Conservation (phyloP, 495 filamentous ascomycete genomes). For the Lasiosphaeria ovina region DNA sequence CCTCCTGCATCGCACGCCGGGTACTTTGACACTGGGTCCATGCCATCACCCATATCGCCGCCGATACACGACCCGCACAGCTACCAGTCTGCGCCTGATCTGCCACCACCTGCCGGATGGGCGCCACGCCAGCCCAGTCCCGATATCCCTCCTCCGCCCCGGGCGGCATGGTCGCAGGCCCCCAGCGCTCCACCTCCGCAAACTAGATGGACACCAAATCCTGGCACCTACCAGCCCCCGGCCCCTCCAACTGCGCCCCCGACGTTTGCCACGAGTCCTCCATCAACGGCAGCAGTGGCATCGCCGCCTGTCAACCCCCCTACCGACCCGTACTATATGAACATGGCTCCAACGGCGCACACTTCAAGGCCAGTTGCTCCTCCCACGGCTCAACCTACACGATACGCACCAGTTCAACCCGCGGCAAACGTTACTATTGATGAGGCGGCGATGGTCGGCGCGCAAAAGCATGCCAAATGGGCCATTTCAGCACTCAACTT, state of each 20-base stretch:
- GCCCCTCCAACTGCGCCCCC: conserved; percentile 24
- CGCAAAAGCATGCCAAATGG: conserved; percentile 96
- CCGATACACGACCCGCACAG: conserved; percentile 19
- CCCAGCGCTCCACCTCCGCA: conserved; percentile 10
- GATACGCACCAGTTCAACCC: conserved; percentile 16
- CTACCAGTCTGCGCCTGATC: conserved; percentile 20
- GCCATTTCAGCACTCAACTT: conserved; percentile 96
- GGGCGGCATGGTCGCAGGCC: conserved; percentile 18
- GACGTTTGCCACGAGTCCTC: conserved; percentile 27
- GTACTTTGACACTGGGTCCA: conserved; percentile 24
- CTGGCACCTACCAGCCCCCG: conserved; percentile 14
- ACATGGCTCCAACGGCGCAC: conserved; percentile 20
- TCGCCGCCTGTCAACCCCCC: conserved; percentile 28
- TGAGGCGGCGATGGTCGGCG: conserved; percentile 70
- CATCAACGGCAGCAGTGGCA: conserved; percentile 27
- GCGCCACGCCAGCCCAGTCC: conserved; percentile 20
- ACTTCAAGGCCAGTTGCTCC: conserved; percentile 16
- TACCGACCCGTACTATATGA: conserved; percentile 21
- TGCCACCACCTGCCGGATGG: conserved; percentile 23
- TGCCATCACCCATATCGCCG: conserved; percentile 26
- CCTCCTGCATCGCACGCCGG: conserved; percentile 25
- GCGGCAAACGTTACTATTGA: conserved; percentile 46
- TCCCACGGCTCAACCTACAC: conserved; percentile 6
- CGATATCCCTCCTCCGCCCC: conserved; percentile 21
- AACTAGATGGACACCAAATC: conserved; percentile 13